Conservation (phyloP, 495 filamentous ascomycete genomes). For the Neurospora tetrasperma region DNA sequence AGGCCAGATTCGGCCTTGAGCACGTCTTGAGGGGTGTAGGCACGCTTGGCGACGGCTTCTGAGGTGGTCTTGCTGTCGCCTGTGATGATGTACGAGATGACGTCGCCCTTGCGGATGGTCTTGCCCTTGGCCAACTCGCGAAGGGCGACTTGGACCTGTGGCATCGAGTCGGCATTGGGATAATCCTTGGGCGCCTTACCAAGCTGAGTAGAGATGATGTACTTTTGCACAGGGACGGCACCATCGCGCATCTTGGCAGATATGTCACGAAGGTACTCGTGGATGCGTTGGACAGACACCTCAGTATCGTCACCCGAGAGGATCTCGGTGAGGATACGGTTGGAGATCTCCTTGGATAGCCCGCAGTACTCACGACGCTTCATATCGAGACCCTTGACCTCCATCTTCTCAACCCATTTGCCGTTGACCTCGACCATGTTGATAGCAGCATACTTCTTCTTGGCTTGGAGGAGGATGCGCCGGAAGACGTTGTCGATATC, state of each 20-base stretch:
- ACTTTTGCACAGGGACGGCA: background rate
- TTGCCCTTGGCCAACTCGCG: constrained; percentile 81
- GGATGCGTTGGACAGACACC: constrained; percentile 75
- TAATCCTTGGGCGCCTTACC: constrained; percentile 91
- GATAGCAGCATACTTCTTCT: constrained; percentile 98
- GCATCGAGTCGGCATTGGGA: constrained; percentile 86
- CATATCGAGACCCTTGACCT: constrained; percentile 98
- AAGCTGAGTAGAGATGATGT: constrained; percentile 85
- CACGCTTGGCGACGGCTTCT: constrained; percentile 72
- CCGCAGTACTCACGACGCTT: constrained; percentile 90
- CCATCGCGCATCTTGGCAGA: constrained; percentile 61
- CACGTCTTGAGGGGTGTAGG: constrained; percentile 78
- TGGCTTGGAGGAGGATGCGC: constrained; percentile 84
- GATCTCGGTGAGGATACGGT: constrained; percentile 74
- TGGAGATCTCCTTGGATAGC: constrained; percentile 86
- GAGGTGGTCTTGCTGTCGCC: constrained; percentile 61
- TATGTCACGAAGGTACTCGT: constrained; percentile 81
- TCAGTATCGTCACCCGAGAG: constrained; percentile 90
- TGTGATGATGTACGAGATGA: constrained; percentile 91
- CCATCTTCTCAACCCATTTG: constrained; percentile 85
- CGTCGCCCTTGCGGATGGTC: constrained; percentile 79
- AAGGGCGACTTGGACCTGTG: constrained; percentile 92
- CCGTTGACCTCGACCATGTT: constrained; percentile 84
- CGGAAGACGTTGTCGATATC: constrained; percentile 98
- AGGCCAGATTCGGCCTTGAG: constrained; percentile 62